A percentile compares a stretch with the other conserved stretches of the same genome.
These are phyloP conservation scores for barley (Hordeum vulgare) DNA, from an alignment of 176 grass and related monocot genomes.

Conservation along the genomic window DNA sequence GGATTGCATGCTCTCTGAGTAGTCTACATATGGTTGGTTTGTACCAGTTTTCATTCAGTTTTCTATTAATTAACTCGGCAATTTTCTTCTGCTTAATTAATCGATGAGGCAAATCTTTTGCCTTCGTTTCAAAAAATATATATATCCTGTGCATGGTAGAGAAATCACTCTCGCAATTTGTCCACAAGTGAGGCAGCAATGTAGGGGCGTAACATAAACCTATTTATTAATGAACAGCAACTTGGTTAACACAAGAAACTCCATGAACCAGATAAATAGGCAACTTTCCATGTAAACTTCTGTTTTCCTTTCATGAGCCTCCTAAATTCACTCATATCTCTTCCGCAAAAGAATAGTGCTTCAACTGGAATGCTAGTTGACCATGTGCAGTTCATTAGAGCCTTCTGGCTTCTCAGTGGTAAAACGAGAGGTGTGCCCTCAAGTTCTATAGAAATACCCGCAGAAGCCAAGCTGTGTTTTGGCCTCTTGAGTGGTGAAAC, in stretches of 20 bases:
- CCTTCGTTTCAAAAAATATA: too few species aligned
- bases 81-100: too few species aligned
- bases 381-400: neutral
- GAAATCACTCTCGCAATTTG: neutral
- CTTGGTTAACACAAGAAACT: neutral
- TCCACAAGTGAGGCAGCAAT: neutral
- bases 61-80: too few species aligned
- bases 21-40: too few species aligned
- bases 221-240: neutral
- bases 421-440: neutral
- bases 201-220: neutral
- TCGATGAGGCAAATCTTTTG: too few species aligned
- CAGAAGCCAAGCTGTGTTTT: neutral
- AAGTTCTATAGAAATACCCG: neutral
- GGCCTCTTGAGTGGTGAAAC: neutral
- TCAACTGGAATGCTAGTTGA: neutral
- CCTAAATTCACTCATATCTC: neutral
- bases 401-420: neutral
- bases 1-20: too few species aligned
- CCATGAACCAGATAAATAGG: neutral
- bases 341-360: neutral
- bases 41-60: too few species aligned
- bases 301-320: neutral
- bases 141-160: too few species aligned
- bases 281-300: too few species aligned